A percentile compares a stretch with the other conserved stretches of the same genome.
Conservation (phyloP, 139 green algal genomes). For the Auxenochlorella protothecoides region DNA sequence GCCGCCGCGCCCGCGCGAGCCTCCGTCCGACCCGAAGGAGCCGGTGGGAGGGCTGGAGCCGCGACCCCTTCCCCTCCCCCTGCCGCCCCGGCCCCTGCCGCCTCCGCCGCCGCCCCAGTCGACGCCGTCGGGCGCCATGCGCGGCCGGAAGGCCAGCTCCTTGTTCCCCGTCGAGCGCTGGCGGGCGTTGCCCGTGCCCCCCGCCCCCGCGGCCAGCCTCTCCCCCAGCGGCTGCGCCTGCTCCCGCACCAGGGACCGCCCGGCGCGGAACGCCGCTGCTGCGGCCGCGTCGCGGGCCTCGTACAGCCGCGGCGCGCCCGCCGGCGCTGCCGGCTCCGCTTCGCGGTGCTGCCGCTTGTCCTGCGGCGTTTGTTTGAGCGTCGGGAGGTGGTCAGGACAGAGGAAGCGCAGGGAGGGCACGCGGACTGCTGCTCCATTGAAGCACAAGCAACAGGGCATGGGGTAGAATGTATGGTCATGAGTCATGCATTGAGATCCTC, state of each 20-base stretch:
- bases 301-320: slow-evolving; percentile 50
- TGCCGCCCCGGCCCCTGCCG: slow-evolving; percentile 3
- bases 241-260: slow-evolving; percentile 32
- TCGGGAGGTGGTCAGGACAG: too few species aligned
- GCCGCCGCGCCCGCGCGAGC: background rate
- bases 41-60: background rate
- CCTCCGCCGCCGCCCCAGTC: slow-evolving; percentile 4
- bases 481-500: background rate
- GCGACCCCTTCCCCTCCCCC: slow-evolving; percentile 5
- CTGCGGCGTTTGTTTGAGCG: background rate
- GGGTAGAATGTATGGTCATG: too few species aligned
- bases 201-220: slow-evolving; percentile 14
- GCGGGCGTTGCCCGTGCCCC: background rate
- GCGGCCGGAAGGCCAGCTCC: slow-evolving; percentile 54
- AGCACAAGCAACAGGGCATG: too few species aligned
- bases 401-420: background rate
- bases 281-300: slow-evolving; percentile 50
- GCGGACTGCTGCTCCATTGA: too few species aligned
- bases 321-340: slow-evolving; percentile 1
- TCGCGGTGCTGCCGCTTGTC: slow-evolving; percentile 6
- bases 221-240: slow-evolving; percentile 45
- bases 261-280: slow-evolving; percentile 46
- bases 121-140: slow-evolving; percentile 12
- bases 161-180: slow-evolving; percentile 28
- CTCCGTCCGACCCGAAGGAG: background rate